Evolutionary conservation across 495 filamentous ascomycete species (phyloP), one percentile per base, ranked within the genome.

Genomic region (Lophiostoma macrostomum): DNA sequence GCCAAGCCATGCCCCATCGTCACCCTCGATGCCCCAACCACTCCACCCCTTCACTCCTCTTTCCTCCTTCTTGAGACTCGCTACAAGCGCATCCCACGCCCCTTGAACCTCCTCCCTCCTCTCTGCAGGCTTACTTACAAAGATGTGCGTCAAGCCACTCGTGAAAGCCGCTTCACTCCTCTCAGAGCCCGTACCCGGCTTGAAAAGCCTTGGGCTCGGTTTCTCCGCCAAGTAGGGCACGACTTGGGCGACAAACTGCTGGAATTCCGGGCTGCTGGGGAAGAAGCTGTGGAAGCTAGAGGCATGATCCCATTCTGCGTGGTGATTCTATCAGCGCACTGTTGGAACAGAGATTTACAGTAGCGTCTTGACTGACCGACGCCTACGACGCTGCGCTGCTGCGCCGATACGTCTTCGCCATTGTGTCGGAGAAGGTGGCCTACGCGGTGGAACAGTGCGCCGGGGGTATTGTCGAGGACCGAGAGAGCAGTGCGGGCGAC

Each of bases 21-120:
- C 45, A 11, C 28, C 32, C 2, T 49, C 45, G n/a, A 49, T 23
- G 18, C 45, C 45, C 45, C 29, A 49, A 4, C 45, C 45, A 25
- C 32, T 37, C 45, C 45, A 49, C 16, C 3, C 29, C 19, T 49
- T 20, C 12, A 36, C 12, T 6, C 18, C 32, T 8, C 8, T 6
- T 5, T 18, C 22, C 23, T 37, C 45, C 22, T 37, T 36, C 31
- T 49, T 37, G 12, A 36, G 14, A n/a, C 7, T 20, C 32, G 36
- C 30, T 8, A 36, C 10, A 4, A 49, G 19, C 19, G 4, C n/a
- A 24, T 37, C 20, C 34, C 34, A 37, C 34, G n/a, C n/a, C 5
- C 20, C 34, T 14, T 5, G 5, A 6, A 37, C 34, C n/a, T 37
- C 6, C 34, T 6, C n/a, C n/a, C 20, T 37, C 34, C n/a, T 37